Percentiles rank a stretch among this genome's conserved stretches.
Evolutionary conservation across 306 rosid genomes (phyloP).

Genomic region (Castanea crenata): DNA sequence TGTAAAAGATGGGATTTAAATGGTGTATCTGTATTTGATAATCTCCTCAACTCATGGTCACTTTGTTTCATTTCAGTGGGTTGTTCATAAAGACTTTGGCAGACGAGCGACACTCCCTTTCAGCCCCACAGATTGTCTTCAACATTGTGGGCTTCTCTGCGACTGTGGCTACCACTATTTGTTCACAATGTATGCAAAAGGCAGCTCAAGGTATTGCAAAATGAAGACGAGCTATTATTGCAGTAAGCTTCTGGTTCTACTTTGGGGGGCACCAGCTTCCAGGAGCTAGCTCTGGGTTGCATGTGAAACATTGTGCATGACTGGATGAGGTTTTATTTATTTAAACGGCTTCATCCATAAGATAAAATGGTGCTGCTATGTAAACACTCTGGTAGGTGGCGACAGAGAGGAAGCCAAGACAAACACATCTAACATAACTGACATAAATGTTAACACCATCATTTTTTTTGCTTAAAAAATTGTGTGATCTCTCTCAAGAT

Average conservation of each 20-base stretch:
- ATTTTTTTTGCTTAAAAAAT: neutral
- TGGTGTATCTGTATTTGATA: no score
- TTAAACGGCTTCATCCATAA: constrained; percentile 30
- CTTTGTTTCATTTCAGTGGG: constrained; percentile 55
- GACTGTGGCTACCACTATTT: constrained; percentile 56
- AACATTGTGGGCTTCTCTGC: constrained; percentile 52
- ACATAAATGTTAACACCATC: constrained; percentile 11
- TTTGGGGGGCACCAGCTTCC: neutral
- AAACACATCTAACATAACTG: constrained; percentile 30
- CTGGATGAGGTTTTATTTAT: constrained; percentile 44
- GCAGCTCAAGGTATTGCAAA: constrained; percentile 44
- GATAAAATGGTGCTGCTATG: constrained; percentile 27
- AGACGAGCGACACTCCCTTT: constrained; percentile 41
- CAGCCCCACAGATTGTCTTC: constrained; percentile 58
- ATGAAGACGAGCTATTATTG: constrained; percentile 51
- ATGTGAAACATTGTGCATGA: constrained; percentile 3
- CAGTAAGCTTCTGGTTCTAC: constrained; percentile 35
- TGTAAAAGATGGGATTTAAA: constrained; percentile 14
- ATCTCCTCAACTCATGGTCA: neutral
- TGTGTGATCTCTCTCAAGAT: neutral
- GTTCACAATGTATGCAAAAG: constrained; percentile 67
- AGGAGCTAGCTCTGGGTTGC: constrained; percentile 5
- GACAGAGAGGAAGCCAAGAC: constrained; percentile 22
- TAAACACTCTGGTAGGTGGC: constrained; percentile 14
- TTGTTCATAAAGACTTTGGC: constrained; percentile 72